These are phyloP conservation scores for Kodamaea nitidulidarum DNA, from an alignment of 805 yeast species.

Conservation along the genomic window DNA sequence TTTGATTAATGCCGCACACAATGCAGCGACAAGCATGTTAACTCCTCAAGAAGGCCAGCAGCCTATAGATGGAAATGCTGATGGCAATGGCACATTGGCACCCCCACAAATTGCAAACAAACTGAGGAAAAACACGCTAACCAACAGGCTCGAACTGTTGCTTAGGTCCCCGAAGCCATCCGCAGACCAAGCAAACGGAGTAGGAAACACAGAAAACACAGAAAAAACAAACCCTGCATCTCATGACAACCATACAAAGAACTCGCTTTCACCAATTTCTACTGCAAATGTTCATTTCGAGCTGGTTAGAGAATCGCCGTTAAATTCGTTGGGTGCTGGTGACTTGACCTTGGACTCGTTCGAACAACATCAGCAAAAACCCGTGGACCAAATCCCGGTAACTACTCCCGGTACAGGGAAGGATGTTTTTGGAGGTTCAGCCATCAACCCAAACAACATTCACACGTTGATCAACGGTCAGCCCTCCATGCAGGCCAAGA, in stretches of 20 bases:
- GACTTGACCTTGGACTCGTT: conserved; percentile 34
- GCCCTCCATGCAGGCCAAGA: conserved; percentile 1
- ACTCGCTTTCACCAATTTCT: conserved; percentile 1
- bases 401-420: conserved; percentile 6
- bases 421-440: neutral
- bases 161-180: conserved; percentile 11
- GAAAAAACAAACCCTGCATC: neutral
- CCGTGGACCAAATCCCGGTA: conserved; percentile 7
- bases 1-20: conserved; percentile 45
- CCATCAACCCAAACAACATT: conserved; percentile 8
- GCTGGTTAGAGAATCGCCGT: conserved; percentile 43
- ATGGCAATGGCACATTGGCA: conserved; percentile 1
- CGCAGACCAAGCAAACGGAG: conserved; percentile 6
- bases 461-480: conserved; percentile 7
- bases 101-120: conserved; percentile 8
- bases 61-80: neutral
- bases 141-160: conserved; percentile 23
- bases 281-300: conserved; percentile 41
- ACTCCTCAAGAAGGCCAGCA: neutral
- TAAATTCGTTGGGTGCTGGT: conserved; percentile 49
- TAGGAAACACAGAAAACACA: neutral
- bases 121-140: conserved; percentile 12
- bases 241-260: conserved; percentile 3
- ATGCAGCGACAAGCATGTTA: conserved; percentile 28
- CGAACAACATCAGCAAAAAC: conserved; percentile 10